Conservation (phyloP, 129 eudicot species). For the Heracleum sosnowskyi region DNA sequence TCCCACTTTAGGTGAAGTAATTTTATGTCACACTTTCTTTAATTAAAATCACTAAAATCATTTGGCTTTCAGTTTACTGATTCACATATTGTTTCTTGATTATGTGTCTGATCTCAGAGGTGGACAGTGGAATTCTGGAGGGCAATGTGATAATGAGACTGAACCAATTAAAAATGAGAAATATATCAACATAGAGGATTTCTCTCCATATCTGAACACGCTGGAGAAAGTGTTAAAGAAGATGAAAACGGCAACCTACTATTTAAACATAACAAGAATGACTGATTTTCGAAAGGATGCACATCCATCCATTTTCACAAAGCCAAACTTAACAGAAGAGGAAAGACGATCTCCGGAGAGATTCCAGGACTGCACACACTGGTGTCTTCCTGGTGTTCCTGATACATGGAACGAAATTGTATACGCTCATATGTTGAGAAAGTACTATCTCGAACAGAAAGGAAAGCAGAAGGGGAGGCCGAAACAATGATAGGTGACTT, state of each 20-base stretch:
- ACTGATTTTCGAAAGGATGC: constrained; percentile 49
- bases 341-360: constrained; percentile 25
- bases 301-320: constrained; percentile 45
- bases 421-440: constrained; percentile 31
- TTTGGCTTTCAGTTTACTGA: not conserved
- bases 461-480: not conserved
- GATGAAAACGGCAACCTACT: constrained; percentile 26
- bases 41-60: not conserved
- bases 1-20: constrained; percentile 47
- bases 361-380: constrained; percentile 53
- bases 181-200: constrained; percentile 16
- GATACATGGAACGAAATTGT: constrained; percentile 55
- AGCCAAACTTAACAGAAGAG: constrained; percentile 27
- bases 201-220: constrained; percentile 24
- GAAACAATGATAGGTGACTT: not conserved
- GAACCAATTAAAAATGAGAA: constrained; percentile 35
- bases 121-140: constrained; percentile 53
- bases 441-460: constrained; percentile 3
- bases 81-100: not conserved
- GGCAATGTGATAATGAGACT: constrained; percentile 39
- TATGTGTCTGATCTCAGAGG: constrained; percentile 18
- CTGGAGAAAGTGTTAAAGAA: constrained; percentile 23
- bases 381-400: constrained; percentile 75
- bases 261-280: constrained; percentile 41
- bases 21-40: not conserved